Percentiles rank a stretch among this genome's conserved stretches.
phyloP scores from a whole-genome alignment of 352 stramenopile genomes.

The Phytophthora litchii region DNA sequence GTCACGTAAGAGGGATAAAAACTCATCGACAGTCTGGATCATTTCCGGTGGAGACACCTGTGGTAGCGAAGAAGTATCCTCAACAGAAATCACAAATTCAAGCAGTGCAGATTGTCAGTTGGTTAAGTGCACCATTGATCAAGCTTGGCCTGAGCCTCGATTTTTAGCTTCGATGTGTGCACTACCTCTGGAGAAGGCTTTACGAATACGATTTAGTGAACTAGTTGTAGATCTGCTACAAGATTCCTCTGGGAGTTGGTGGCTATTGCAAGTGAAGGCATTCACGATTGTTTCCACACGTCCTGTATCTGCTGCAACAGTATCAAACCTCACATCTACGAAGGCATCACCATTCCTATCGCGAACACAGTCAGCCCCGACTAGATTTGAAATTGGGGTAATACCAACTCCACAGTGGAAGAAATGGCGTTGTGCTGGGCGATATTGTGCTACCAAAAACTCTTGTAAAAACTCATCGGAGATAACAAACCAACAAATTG shows the following conservation, averaged over 20 bases:
- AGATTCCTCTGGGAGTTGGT: slow-evolving; percentile 55
- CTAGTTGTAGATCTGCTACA: slow-evolving; percentile 67
- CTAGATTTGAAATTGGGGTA: slow-evolving; percentile 34
- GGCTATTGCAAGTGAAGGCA: slow-evolving; percentile 74
- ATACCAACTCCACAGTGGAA: slow-evolving; percentile 26
- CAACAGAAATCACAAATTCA: slow-evolving; percentile 28
- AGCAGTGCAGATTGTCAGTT: slow-evolving; percentile 48
- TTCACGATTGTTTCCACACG: slow-evolving; percentile 43
- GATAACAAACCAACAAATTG: slow-evolving; percentile 9
- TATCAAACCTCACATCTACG: slow-evolving; percentile 1
- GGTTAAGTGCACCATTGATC: slow-evolving; percentile 53
- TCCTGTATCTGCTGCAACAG: slow-evolving; percentile 23
- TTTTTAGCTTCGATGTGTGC: slow-evolving; percentile 40
- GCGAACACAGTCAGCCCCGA: slow-evolving; percentile 55
- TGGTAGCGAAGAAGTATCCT: background rate
- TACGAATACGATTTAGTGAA: slow-evolving; percentile 51
- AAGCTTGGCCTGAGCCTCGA: slow-evolving; percentile 61
- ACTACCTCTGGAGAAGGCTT: slow-evolving; percentile 41
- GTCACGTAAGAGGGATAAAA: slow-evolving; percentile 59
- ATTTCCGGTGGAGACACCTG: slow-evolving; percentile 40
- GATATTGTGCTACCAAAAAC: slow-evolving; percentile 31
- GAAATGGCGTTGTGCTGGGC: slow-evolving; percentile 60
- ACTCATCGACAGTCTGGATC: slow-evolving; percentile 57
- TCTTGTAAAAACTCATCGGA: background rate
- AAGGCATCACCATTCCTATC: slow-evolving; percentile 1